Evolutionary conservation across 2,329 filamentous ascomycete genomes (phyloP).

Genomic region (Lithohypha guttulata): DNA sequence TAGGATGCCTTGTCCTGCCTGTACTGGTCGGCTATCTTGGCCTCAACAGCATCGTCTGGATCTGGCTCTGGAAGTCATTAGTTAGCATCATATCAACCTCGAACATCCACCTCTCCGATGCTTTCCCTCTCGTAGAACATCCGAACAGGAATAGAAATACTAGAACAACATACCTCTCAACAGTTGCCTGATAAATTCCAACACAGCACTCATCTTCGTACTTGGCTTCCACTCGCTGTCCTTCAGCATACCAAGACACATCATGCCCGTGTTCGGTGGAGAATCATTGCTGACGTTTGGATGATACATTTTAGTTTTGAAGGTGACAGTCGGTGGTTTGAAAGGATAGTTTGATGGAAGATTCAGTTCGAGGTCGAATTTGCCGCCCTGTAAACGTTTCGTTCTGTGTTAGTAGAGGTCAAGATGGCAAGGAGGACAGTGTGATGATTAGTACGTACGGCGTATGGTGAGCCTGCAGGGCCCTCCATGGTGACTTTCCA

Average conservation of each 20-base stretch:
- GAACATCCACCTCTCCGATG: constrained; percentile 21
- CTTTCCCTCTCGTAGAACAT: not conserved
- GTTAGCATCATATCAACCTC: not conserved
- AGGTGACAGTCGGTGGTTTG: constrained; percentile 70
- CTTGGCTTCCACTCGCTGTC: constrained; percentile 86
- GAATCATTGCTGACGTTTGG: constrained; percentile 55
- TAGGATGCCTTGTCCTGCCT: constrained; percentile 57
- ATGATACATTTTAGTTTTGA: constrained; percentile 88
- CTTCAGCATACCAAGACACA: constrained; percentile 78
- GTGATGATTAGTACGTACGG: constrained; percentile 36
- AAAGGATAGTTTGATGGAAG: constrained; percentile 80
- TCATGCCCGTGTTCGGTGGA: constrained; percentile 52
- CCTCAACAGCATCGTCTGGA: constrained; percentile 81
- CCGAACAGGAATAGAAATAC: not conserved
- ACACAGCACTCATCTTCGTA: constrained; percentile 62
- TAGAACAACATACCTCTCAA: constrained; percentile 33
- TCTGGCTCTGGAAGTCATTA: constrained; percentile 52
- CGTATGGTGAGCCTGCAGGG: constrained; percentile 53
- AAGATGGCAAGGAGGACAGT: not conserved
- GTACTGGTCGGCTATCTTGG: constrained; percentile 75
- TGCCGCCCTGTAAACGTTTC: constrained; percentile 57
- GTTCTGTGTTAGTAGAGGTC: too few species aligned
- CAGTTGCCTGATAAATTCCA: constrained; percentile 64
- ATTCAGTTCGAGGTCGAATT: constrained; percentile 60
- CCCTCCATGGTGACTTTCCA: constrained; percentile 60